A percentile compares a stretch with the other conserved stretches of the same genome.
These are phyloP conservation scores for Calendula officinalis DNA, from an alignment of 129 eudicot species.

Conservation along the genomic window DNA sequence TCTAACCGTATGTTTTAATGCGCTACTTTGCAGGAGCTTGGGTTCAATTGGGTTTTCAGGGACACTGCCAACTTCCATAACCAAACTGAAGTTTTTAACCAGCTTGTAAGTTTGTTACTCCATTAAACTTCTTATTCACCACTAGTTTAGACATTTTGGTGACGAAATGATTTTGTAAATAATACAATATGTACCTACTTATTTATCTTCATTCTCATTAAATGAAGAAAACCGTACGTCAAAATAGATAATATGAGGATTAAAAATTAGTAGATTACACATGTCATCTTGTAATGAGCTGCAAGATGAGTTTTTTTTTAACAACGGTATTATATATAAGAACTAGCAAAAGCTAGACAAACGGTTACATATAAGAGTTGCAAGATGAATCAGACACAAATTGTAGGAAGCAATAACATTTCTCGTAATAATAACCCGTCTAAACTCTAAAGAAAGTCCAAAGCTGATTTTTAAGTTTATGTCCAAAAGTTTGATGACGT, in stretches of 20 bases:
- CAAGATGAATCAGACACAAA: too few species aligned
- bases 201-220: neutral
- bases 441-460: conserved; percentile 11
- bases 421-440: neutral
- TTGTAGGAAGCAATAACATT: too few species aligned
- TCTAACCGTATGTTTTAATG: neutral
- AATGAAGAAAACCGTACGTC: neutral
- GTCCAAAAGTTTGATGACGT: neutral
- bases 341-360: too few species aligned
- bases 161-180: neutral
- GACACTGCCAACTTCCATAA: conserved; percentile 59
- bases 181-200: too few species aligned
- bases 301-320: too few species aligned
- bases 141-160: neutral
- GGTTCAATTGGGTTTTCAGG: conserved; percentile 82
- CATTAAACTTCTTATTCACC: neutral
- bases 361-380: too few species aligned
- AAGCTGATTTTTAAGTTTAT: neutral
- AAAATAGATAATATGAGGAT: neutral
- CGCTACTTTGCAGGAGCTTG: conserved; percentile 55
- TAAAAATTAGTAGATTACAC: too few species aligned
- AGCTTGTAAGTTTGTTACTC: conserved; percentile 58
- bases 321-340: too few species aligned
- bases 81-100: conserved; percentile 58
- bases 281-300: too few species aligned